Base-by-base conservation (phyloP, 768 basidiomycete genomes). In the Rhizopogon rudus region DNA sequence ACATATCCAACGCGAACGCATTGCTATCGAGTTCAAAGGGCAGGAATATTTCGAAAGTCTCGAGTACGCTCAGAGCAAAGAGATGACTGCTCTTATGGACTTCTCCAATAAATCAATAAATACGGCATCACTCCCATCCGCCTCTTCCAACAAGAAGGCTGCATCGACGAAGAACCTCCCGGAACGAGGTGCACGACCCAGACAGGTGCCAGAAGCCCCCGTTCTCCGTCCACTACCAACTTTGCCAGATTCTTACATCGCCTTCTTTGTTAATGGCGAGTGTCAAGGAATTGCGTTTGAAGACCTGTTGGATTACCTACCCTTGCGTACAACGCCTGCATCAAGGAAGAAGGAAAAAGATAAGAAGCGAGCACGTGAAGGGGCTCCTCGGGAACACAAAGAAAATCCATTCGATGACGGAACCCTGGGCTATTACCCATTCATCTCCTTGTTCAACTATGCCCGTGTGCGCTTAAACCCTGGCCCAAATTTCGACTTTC, bases 11-110 rank as follows among this genome's bases (percentile, higher is more conserved):
- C 84, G 97, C 53, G 91, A 93, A 65, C 90, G 97, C 53, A 90
- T 96, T 57, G 84, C 95, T 3, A 95, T 99, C 66, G 89, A 91
- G 57, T 91, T 93, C 72, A 97, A 96, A 71, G 91, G 91, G n/a
- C 94, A 96, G 71, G 89, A 93, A 59, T 94, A 95, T 68, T 98
- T 98, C 69, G 97, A 99, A 74, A 86, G 86, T 57, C 76, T 91
- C 57, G 96, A 98, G 68, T 98, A 97, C 67, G 72, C 84, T 9
- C 83, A 86, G 56, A 83, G 80, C 29, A 97, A 95, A 68, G 97
- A 99, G 73, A 98, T 98, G 97, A 76, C 81, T 12, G 76, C 86
- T 39, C 82, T 98, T 58, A 84, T 95, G 79, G 92, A 94, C 60
- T 84, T 81, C 65, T 79, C 82, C 44, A 79, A 75, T 14, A 88